Evolutionary conservation across 768 basidiomycete species (phyloP).

Genomic region (Boletus reticulatus): DNA sequence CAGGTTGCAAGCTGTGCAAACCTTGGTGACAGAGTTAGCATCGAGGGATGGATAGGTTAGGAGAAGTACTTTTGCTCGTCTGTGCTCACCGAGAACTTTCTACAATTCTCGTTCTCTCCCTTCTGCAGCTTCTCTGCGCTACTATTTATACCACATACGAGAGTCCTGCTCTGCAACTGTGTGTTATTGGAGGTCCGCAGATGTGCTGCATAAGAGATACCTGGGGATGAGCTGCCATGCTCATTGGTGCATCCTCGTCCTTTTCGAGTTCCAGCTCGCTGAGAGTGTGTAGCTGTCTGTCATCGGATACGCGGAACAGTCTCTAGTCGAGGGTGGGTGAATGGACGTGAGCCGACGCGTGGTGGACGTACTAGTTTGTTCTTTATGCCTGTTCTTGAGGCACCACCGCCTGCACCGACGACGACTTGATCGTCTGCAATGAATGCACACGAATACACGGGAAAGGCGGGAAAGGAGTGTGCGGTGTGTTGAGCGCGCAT

Average conservation of each 20-base stretch:
- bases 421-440: slow-evolving; percentile 67
- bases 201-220: slow-evolving; percentile 36
- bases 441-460: slow-evolving; percentile 87
- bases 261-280: slow-evolving; percentile 73
- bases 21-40: slow-evolving; percentile 16
- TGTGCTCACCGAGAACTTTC: slow-evolving; percentile 53
- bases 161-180: slow-evolving; percentile 38
- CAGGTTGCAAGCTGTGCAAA: slow-evolving; percentile 37
- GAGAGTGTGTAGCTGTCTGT: slow-evolving; percentile 52
- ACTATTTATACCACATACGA: slow-evolving; percentile 91
- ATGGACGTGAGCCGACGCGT: background rate
- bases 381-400: slow-evolving; percentile 84
- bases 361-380: slow-evolving; percentile 72
- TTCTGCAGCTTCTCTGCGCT: slow-evolving; percentile 55
- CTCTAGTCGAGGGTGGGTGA: slow-evolving; percentile 42
- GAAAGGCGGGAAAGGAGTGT: slow-evolving; percentile 79
- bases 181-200: background rate
- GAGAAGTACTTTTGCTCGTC: slow-evolving; percentile 55
- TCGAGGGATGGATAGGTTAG: background rate
- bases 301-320: slow-evolving; percentile 59
- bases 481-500: slow-evolving; percentile 82
- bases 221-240: slow-evolving; percentile 68
- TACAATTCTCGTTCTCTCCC: slow-evolving; percentile 83
- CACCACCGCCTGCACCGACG: slow-evolving; percentile 89
- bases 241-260: slow-evolving; percentile 97